Evolutionary conservation across 2,329 filamentous ascomycete genomes (phyloP).

Genomic region (Hortaea sp.): DNA sequence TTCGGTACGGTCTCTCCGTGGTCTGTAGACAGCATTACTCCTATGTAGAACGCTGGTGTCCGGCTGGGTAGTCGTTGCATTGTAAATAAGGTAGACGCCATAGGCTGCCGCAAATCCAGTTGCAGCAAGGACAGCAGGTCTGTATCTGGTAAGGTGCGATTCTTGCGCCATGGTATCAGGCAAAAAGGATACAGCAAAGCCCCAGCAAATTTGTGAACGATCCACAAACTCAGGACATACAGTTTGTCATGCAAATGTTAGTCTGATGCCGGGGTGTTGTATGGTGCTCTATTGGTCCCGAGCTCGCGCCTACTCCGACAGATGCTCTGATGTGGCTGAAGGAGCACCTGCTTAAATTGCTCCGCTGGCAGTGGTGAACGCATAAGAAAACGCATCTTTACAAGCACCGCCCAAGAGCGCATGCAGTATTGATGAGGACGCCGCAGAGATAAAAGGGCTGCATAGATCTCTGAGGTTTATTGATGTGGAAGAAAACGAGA

Average conservation of each 20-base stretch:
- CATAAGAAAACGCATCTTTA: not conserved
- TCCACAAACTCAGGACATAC: no score
- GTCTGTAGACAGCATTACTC: constrained; percentile 56
- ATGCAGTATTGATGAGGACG: not conserved
- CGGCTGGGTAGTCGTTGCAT: constrained; percentile 23
- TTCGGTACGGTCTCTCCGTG: constrained; percentile 3
- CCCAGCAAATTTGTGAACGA: no score
- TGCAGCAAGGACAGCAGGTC: constrained; percentile 45
- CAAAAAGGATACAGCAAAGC: no score
- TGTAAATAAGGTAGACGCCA: constrained; percentile 49
- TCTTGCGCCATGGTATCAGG: constrained; percentile 1
- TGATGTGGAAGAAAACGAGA: not conserved
- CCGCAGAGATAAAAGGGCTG: no score
- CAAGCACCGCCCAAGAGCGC: not conserved
- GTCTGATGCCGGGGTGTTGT: no score
- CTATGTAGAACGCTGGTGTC: constrained; percentile 40
- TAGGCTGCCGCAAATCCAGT: constrained; percentile 48
- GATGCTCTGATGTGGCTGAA: not conserved
- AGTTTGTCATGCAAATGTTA: no score
- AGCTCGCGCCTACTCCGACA: no score
- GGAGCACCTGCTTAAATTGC: not conserved
- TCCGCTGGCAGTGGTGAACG: not conserved
- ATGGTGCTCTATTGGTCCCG: no score
- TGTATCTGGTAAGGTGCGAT: not conserved
- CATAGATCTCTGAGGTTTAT: no score